A percentile compares a stretch with the other conserved stretches of the same genome.
phyloP scores from a whole-genome alignment of 1,284 basidiomycete genomes.

The Melampsora occidentalis region DNA sequence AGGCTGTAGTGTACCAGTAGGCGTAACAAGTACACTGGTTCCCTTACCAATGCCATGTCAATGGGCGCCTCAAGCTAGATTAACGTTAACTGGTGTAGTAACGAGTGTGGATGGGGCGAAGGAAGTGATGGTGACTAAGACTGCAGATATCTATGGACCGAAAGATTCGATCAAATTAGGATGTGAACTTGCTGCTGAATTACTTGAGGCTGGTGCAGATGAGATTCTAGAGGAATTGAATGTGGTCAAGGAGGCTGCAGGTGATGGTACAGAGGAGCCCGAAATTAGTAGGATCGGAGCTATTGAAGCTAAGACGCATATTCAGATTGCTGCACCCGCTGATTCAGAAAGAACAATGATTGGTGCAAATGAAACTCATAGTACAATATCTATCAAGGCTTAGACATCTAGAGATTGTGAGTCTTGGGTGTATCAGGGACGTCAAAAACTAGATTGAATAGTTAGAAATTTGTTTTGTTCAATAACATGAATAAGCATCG shows the following conservation, averaged over 20 bases:
- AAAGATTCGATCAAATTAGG: constrained; percentile 71
- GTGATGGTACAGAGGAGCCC: not conserved
- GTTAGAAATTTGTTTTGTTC: too few species aligned
- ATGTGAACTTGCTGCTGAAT: constrained; percentile 62
- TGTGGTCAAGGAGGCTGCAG: constrained; percentile 15
- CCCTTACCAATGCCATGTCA: constrained; percentile 46
- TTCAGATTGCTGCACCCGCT: constrained; percentile 34
- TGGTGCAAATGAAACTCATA: constrained; percentile 31
- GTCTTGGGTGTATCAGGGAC: too few species aligned
- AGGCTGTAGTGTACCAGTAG: constrained; percentile 96
- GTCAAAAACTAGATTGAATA: too few species aligned
- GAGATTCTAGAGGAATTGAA: constrained; percentile 72
- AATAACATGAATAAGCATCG: too few species aligned
- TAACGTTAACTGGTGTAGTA: constrained; percentile 72
- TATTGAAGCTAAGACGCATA: constrained; percentile 13
- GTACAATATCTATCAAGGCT: not conserved
- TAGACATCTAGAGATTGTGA: too few species aligned
- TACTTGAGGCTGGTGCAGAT: constrained; percentile 69
- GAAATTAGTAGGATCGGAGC: constrained; percentile 22
- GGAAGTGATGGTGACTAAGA: constrained; percentile 68
- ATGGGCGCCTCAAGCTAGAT: constrained; percentile 53
- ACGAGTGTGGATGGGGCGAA: constrained; percentile 69
- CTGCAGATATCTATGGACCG: constrained; percentile 60
- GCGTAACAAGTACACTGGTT: constrained; percentile 62
- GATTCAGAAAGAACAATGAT: constrained; percentile 24